These are phyloP conservation scores for Neurospora sp. DNA, from an alignment of 495 filamentous ascomycete species.

Conservation along the genomic window DNA sequence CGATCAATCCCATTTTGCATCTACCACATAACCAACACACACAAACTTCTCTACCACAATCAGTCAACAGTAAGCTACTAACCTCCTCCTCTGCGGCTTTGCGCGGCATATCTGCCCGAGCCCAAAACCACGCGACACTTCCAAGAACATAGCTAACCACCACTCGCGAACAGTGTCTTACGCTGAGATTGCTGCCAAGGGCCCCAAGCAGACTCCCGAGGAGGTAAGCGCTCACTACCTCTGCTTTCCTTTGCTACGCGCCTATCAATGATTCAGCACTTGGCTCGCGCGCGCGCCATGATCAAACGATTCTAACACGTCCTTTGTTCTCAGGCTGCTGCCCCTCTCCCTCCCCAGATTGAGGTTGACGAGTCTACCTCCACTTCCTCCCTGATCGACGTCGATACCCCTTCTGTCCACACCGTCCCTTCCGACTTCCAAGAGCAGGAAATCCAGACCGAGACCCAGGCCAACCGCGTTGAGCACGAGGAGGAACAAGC, in stretches of 20 bases:
- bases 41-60: not conserved
- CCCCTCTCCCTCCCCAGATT: slow-evolving; percentile 53
- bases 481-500: slow-evolving; percentile 23
- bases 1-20: not conserved
- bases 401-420: slow-evolving; percentile 61
- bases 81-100: not conserved
- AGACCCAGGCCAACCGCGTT: slow-evolving; percentile 59
- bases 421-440: slow-evolving; percentile 59
- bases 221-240: slow-evolving; percentile 40
- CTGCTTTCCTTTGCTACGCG: not conserved
- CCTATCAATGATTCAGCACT: not conserved
- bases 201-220: slow-evolving; percentile 60
- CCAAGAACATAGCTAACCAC: not conserved
- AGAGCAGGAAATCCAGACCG: slow-evolving; percentile 55
- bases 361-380: slow-evolving; percentile 47
- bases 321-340: slow-evolving; percentile 38
- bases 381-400: slow-evolving; percentile 58
- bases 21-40: not conserved
- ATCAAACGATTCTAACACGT: not conserved
- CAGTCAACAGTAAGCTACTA: slow-evolving; percentile 2
- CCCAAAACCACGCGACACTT: not conserved
- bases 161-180: slow-evolving; percentile 52
- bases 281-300: not conserved
- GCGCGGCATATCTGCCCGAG: not conserved
- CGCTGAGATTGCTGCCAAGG: slow-evolving; percentile 62